phyloP scores from a whole-genome alignment of 1,284 basidiomycete genomes.

The Schizophyllum commune region DNA sequence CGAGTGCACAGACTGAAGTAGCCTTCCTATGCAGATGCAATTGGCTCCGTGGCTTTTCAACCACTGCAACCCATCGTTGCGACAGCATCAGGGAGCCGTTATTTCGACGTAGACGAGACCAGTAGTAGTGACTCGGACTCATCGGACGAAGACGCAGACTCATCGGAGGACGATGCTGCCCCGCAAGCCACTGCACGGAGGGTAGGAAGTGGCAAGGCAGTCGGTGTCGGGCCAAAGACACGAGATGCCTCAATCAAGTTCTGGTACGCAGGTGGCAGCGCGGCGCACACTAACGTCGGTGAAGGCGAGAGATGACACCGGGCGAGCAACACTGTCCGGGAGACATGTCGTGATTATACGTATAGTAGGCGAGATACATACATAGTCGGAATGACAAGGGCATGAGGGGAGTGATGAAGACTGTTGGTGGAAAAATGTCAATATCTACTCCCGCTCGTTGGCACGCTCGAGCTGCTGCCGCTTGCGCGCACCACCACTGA shows the following conservation, averaged over 20 bases:
- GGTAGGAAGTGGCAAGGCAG: neutral
- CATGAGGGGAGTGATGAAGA: no score
- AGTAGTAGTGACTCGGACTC: neutral
- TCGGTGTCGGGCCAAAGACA: neutral
- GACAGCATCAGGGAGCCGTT: neutral
- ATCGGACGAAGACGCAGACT: neutral
- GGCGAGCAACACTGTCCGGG: neutral
- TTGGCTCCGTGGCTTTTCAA: conserved; percentile 59
- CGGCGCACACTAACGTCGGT: neutral
- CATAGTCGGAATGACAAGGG: no score
- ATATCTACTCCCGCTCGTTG: conserved; percentile 39
- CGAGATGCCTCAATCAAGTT: neutral
- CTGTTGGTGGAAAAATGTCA: no score
- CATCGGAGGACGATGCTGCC: neutral
- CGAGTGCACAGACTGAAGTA: neutral
- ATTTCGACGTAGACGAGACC: neutral
- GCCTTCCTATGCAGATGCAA: conserved; percentile 40
- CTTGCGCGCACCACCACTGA: conserved; percentile 57
- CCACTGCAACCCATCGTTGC: conserved; percentile 32
- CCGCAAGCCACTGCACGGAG: neutral
- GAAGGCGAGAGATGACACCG: neutral
- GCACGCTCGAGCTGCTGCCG: conserved; percentile 67
- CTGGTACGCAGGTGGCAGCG: neutral
- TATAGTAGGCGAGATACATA: no score
- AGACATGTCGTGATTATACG: neutral